Percentiles rank a stretch among this genome's conserved stretches.
These are phyloP conservation scores for Quercus dentata DNA, from an alignment of 306 rosid species.

Conservation along the genomic window DNA sequence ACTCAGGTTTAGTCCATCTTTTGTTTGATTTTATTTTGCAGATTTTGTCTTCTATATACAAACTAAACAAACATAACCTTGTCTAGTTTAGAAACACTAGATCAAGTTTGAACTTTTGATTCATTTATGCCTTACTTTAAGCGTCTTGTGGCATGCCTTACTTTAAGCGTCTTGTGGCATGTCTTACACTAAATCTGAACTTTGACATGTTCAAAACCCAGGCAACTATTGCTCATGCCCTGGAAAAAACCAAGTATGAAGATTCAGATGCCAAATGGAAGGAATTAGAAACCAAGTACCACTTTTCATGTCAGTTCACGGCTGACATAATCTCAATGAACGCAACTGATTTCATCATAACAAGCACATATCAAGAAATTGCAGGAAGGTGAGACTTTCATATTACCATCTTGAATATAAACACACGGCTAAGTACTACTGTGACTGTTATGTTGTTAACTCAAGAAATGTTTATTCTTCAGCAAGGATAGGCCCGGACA, in stretches of 20 bases:
- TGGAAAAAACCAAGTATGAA: conserved; percentile 92
- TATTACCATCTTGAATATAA: not conserved
- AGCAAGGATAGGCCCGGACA: conserved; percentile 93
- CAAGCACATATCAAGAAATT: conserved; percentile 93
- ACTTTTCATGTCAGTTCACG: conserved; percentile 90
- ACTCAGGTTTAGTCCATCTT: conserved; percentile 47
- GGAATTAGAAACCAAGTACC: conserved; percentile 83
- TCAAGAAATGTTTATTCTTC: conserved; percentile 20
- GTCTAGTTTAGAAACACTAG: not conserved
- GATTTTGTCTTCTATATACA: not conserved
- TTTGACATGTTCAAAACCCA: conserved; percentile 19
- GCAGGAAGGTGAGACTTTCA: conserved; percentile 74
- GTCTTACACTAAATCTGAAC: conserved; percentile 2
- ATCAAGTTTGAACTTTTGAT: not conserved
- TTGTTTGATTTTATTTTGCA: not conserved
- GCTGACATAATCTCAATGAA: conserved; percentile 90
- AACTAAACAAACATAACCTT: too few species aligned
- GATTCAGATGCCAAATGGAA: conserved; percentile 92
- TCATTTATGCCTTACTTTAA: not conserved
- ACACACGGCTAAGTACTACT: not conserved
- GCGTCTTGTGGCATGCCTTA: conserved; percentile 7
- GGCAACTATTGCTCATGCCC: conserved; percentile 94
- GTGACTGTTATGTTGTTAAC: not conserved
- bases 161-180: conserved; percentile 6
- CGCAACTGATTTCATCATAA: conserved; percentile 84